phyloP scores from a whole-genome alignment of 2,329 filamentous ascomycete genomes.

The Lachnellula suecica region DNA sequence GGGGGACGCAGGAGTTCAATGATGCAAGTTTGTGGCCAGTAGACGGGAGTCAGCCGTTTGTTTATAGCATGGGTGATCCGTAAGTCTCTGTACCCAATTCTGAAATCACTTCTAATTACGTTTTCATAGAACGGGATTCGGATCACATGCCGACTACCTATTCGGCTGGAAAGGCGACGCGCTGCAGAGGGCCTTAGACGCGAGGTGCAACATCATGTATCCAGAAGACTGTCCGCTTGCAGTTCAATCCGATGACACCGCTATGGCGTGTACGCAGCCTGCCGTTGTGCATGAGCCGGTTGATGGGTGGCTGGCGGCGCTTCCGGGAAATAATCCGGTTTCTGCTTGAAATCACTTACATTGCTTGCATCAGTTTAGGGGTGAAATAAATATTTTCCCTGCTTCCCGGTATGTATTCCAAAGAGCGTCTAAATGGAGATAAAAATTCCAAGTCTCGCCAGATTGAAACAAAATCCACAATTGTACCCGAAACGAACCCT shows the following conservation, averaged over 20 bases:
- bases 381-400: too few relatives aligned
- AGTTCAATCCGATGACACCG: background rate
- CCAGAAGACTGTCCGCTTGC: slow-evolving; percentile 12
- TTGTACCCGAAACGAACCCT: too few relatives aligned
- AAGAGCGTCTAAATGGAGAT: background rate
- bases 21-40: slow-evolving; percentile 7
- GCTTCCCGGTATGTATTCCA: too few relatives aligned
- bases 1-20: slow-evolving; percentile 11
- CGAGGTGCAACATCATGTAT: slow-evolving; percentile 7
- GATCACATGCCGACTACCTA: slow-evolving; percentile 56
- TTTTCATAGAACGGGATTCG: slow-evolving; percentile 43
- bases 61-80: slow-evolving; percentile 38
- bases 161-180: slow-evolving; percentile 53
- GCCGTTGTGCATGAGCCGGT: background rate
- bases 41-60: slow-evolving; percentile 14
- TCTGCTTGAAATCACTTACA: background rate
- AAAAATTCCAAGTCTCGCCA: background rate
- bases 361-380: background rate
- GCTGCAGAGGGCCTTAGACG: slow-evolving; percentile 49
- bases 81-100: slow-evolving; percentile 1
- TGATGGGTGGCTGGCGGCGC: background rate
- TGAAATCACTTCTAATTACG: background rate
- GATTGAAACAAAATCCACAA: background rate
- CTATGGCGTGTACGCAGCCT: slow-evolving; percentile 7
- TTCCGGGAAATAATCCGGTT: background rate